These are phyloP conservation scores for Suillus tomentosus DNA, from an alignment of 768 basidiomycete genomes.

Conservation along the genomic window DNA sequence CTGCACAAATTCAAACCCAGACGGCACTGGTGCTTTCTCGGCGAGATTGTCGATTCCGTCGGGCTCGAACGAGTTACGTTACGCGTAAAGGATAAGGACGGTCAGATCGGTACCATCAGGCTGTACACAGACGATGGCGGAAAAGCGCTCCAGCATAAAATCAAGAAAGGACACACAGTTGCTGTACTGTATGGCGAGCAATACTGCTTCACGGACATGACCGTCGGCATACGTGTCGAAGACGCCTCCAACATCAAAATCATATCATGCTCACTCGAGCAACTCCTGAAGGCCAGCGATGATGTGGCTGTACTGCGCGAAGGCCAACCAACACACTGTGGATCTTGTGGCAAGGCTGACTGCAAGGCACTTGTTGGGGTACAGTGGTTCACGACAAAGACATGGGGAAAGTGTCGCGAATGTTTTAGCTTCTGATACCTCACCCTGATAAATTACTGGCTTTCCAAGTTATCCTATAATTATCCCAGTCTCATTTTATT, in stretches of 20 bases:
- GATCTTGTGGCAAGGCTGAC: background rate
- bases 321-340: background rate
- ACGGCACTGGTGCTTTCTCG: slow-evolving; percentile 37
- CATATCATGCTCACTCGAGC: slow-evolving; percentile 1
- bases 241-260: slow-evolving; percentile 6
- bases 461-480: background rate
- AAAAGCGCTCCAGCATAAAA: no score
- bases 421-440: background rate
- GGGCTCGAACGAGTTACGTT: slow-evolving; percentile 26
- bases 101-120: slow-evolving; percentile 22
- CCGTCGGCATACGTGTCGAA: slow-evolving; percentile 11
- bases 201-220: slow-evolving; percentile 10
- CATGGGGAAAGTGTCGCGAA: background rate
- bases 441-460: background rate
- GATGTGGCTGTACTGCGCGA: background rate
- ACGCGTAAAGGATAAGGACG: slow-evolving; percentile 29
- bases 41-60: slow-evolving; percentile 27
- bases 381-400: background rate
- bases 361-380: slow-evolving; percentile 1
- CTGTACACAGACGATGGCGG: slow-evolving; percentile 25
- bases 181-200: slow-evolving; percentile 15
- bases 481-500: background rate
- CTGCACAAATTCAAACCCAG: slow-evolving; percentile 7
- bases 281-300: background rate
- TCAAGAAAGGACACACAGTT: slow-evolving; percentile 11